These are phyloP conservation scores for Thymus quinquecostatus DNA, from an alignment of 257 asterid genomes.

Conservation along the genomic window DNA sequence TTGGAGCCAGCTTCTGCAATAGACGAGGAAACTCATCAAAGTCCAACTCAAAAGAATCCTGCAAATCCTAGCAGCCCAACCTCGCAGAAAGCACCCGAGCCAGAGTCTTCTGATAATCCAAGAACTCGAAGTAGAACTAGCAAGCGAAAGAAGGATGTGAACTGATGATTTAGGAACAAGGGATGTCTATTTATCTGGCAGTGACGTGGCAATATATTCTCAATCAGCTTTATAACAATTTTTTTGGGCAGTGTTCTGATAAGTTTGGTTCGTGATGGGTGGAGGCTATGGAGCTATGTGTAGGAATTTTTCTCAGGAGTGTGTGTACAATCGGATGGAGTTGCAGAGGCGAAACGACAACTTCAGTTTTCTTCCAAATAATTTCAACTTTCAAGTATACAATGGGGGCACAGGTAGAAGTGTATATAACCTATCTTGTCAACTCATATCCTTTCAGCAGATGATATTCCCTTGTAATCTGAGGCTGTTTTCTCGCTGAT, in stretches of 20 bases:
- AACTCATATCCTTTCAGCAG: slow-evolving; percentile 31
- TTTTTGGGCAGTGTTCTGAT: not conserved
- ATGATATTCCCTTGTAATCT: slow-evolving; percentile 23
- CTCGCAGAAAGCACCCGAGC: slow-evolving; percentile 51
- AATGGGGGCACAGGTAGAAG: slow-evolving; percentile 39
- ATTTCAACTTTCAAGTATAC: slow-evolving; percentile 13
- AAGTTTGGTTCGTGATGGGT: not conserved
- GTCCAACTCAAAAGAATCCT: slow-evolving; percentile 37
- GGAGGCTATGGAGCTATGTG: slow-evolving; percentile 12
- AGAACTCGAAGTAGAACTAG: slow-evolving; percentile 76
- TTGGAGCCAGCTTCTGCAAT: slow-evolving; percentile 41
- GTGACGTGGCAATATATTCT: slow-evolving; percentile 7
- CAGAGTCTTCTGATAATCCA: slow-evolving; percentile 62
- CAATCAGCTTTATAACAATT: not conserved
- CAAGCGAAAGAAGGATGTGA: slow-evolving; percentile 63
- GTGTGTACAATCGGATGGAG: slow-evolving; percentile 20
- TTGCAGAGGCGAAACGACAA: slow-evolving; percentile 18
- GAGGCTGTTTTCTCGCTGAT: slow-evolving; percentile 18
- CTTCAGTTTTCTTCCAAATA: slow-evolving; percentile 34
- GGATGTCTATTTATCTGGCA: slow-evolving; percentile 3
- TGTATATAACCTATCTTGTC: slow-evolving; percentile 31
- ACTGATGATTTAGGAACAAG: slow-evolving; percentile 32
- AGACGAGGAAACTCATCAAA: slow-evolving; percentile 48
- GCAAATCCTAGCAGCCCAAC: slow-evolving; percentile 50
- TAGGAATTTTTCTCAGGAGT: slow-evolving; percentile 23